Conservation (phyloP, 2,329 filamentous ascomycete species). For the Aspergillus ustus region DNA sequence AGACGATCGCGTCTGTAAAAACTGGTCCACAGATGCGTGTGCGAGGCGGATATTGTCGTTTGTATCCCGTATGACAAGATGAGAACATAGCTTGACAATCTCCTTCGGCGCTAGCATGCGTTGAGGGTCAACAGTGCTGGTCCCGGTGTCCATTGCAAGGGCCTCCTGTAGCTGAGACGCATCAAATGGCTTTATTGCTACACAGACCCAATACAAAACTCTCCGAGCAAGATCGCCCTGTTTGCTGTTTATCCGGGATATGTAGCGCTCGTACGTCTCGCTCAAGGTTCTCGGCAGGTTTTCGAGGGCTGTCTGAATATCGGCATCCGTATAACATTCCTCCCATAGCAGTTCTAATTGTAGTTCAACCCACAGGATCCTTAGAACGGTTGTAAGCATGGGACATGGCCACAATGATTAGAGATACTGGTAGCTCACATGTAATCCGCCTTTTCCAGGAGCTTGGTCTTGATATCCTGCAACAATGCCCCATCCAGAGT, state of each 20-base stretch:
- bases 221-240: no score
- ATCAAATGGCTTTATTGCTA: background rate
- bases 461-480: background rate
- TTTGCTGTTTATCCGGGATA: background rate
- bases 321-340: conserved; percentile 1
- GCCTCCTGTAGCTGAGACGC: conserved; percentile 1
- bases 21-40: background rate
- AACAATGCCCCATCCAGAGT: background rate
- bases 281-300: background rate
- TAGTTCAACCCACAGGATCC: conserved; percentile 7
- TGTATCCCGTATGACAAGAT: background rate
- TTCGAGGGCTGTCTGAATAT: background rate
- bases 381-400: background rate
- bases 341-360: conserved; percentile 2
- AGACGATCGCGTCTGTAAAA: background rate
- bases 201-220: background rate
- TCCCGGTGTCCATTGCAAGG: background rate
- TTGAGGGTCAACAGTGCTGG: background rate
- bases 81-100: background rate
- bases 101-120: background rate
- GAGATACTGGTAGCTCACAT: background rate
- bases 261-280: background rate
- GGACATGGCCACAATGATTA: no score
- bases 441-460: conserved; percentile 4
- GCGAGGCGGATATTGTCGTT: background rate